Evolutionary conservation across 2,329 filamentous ascomycete species (phyloP), one percentile per base, ranked within the genome.

Genomic region (Diaporthe sp.): DNA sequence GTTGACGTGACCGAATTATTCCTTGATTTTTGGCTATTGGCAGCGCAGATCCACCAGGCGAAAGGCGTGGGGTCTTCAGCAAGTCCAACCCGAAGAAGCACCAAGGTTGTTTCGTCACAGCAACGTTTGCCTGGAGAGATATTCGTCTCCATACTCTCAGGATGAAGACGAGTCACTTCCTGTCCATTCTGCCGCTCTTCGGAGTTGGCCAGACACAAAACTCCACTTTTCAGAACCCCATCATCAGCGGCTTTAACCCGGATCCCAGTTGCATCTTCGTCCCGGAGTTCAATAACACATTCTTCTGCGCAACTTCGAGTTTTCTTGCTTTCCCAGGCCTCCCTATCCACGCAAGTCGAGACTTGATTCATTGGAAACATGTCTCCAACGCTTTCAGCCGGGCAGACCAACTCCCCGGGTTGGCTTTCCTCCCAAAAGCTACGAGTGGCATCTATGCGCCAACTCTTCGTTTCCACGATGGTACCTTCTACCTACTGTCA

Each of bases 391-490:
- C 39, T 46, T 65, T 65, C 59, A 65, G 59, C 5, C n/a, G 39
- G 4, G 17, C 39, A 0, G 59, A 65, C 25, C 59, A 65, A 7
- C 59, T 65, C 17, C 59, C 59, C 2, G 59, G 59, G 4, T 22
- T 65, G 25, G 59, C 59, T 22, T 65, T 65, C 39, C 59, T 65
- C 25, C 59, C 59, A 12, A 65, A 65, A 31, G 59, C 59, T 46
- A 65, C 59, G 59, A 65, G 59, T 25, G 59, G 59, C n/a, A 65
- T 65, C 15, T 65, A 65, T 17, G 59, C 59, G 25, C 59, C 59
- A 46, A 65, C 59, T 46, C 39, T 65, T 28, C 59, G 59, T 31
- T 65, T 65, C 25, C 59, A 65, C 22, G 15, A 65, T 2, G 59
- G 59, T 44, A 65, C 39, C 9, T 65, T 65, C 59, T 65, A 65